Evolutionary conservation across 2,329 filamentous ascomycete genomes (phyloP).

Genomic region (Phyllosticta capitalensis): DNA sequence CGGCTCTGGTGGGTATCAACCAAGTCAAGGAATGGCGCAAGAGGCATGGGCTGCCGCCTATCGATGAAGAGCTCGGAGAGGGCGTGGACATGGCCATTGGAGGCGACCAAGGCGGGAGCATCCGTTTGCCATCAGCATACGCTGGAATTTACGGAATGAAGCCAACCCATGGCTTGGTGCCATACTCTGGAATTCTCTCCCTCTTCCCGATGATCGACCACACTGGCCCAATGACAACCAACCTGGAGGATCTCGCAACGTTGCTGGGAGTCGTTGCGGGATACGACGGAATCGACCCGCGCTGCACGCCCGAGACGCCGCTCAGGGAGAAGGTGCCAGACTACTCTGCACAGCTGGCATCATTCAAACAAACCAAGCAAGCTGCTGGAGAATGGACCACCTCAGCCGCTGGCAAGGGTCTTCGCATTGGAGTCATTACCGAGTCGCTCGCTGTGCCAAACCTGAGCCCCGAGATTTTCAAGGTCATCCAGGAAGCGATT

Average conservation of each 20-base stretch:
- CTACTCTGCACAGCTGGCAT: conserved; percentile 22
- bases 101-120: conserved; percentile 61
- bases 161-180: conserved; percentile 50
- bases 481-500: conserved; percentile 28
- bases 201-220: conserved; percentile 38
- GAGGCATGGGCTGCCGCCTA: conserved; percentile 14
- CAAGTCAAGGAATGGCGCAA: conserved; percentile 20
- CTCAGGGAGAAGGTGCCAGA: conserved; percentile 26
- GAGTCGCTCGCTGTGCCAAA: conserved; percentile 34
- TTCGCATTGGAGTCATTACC: conserved; percentile 39
- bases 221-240: conserved; percentile 34
- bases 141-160: conserved; percentile 79
- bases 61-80: conserved; percentile 19
- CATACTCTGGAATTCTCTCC: conserved; percentile 35
- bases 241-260: conserved; percentile 31
- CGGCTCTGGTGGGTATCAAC: conserved; percentile 22
- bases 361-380: conserved; percentile 20
- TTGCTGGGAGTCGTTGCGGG: conserved; percentile 35
- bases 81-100: conserved; percentile 40
- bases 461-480: conserved; percentile 30
- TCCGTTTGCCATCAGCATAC: conserved; percentile 63
- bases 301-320: conserved; percentile 33
- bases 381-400: conserved; percentile 20
- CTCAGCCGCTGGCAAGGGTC: conserved; percentile 25
- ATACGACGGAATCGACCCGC: conserved; percentile 37